Evolutionary conservation across 257 asterid genomes (phyloP), one percentile per base, ranked within the genome.

Genomic region (Capsicum rhomboideum): DNA sequence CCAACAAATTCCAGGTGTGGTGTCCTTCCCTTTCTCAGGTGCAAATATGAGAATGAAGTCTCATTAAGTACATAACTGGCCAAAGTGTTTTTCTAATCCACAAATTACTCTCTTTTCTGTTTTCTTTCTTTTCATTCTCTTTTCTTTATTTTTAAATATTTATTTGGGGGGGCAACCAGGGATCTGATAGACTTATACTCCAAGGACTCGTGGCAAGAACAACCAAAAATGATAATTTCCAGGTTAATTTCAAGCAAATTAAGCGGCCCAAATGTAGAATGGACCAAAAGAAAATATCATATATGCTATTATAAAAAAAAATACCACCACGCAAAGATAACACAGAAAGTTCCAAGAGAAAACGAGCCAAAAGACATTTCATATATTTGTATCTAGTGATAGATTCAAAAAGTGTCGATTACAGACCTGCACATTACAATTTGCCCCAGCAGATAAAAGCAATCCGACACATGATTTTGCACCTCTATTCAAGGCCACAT

Each of bases 401-500:
- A 46, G 59, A 74, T 23, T 44, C 63, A 77, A 50, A 26, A 50
- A 26, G 82, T 77, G 63, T 26, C 42, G 26, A 77, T 28, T 81
- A 61, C 82, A 86, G 49, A 95, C 99, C 98, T 95, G 98, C 90
- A 92, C 64, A 84, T 93, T 97, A 88, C 97, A 93, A 88, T 97
- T 88, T 84, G 99, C 98, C 71, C 99, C 98, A 82, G 99, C 92
- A 86, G 99, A 92, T 82, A 97, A 86, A 89, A 94, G 99, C 89
- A 93, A 90, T 77, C 90, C 97, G 69, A 97, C 99, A 86, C 98
- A 92, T 86, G 98, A 93, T 82, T 95, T 97, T 86, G 99, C 95
- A 84, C 99, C 98, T 92, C 99, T 93, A 82, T 97, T 98, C 93
- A 97, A 88, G 85, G 99, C 99, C 87, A 97, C 98, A 88, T 97